Percentiles rank a stretch among this genome's conserved stretches.
phyloP scores from a whole-genome alignment of 192 early-diverging fungal species.

The Podila epicladia region DNA sequence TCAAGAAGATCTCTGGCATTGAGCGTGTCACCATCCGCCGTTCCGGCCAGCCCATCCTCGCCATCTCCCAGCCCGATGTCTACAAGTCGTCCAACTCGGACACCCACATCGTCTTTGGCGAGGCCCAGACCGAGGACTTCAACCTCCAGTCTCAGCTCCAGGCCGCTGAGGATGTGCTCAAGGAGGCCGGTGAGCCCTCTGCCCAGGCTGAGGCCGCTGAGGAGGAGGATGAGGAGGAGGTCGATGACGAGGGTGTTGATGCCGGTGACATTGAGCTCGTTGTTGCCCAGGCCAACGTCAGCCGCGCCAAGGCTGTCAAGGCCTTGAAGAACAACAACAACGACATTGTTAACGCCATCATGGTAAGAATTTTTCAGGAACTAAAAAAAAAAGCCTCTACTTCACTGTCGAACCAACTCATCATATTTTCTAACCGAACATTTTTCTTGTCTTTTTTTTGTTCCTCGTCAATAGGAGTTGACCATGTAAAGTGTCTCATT shows the following conservation, averaged over 20 bases:
- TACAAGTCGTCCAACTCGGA: constrained; percentile 90
- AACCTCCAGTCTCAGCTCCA: constrained; percentile 74
- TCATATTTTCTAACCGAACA: no score
- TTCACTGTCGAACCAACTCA: no score
- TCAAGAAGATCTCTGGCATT: constrained; percentile 87
- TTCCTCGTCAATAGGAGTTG: no score
- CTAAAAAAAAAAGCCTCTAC: no score
- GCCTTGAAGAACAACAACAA: constrained; percentile 87
- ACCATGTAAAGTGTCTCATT: no score
- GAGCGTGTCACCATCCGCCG: constrained; percentile 90
- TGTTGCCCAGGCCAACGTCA: constrained; percentile 88
- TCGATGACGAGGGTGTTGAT: constrained; percentile 79
- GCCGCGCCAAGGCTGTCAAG: constrained; percentile 89
- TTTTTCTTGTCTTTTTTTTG: no score
- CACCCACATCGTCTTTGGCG: constrained; percentile 97
- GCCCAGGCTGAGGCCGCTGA: constrained; percentile 1
- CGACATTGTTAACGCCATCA: constrained; percentile 98
- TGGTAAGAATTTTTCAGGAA: constrained; percentile 51
- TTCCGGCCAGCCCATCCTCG: constrained; percentile 75
- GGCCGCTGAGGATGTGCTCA: constrained; percentile 67
- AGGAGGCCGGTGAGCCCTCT: constrained; percentile 54
- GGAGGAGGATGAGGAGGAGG: constrained; percentile 61
- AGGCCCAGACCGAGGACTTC: constrained; percentile 89
- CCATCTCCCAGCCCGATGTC: constrained; percentile 91
- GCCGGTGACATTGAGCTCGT: constrained; percentile 92